Conservation (phyloP, 2,329 filamentous ascomycete species). For the Pseudocercospora crystallina region DNA sequence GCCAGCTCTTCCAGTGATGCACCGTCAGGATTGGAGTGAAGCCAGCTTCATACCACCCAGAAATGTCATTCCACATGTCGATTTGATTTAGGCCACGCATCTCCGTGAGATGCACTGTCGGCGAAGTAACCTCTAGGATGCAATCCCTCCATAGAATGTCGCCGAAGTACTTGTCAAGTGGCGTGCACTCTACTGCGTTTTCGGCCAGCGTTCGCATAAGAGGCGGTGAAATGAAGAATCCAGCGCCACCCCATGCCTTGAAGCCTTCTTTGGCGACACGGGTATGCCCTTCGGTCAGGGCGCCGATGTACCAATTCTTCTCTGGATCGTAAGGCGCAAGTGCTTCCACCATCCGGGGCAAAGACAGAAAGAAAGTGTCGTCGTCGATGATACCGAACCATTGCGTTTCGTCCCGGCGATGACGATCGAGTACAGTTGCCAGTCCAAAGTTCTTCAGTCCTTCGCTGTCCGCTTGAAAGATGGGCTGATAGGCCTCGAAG, state of each 20-base stretch:
- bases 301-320: constrained; percentile 28
- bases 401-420: constrained; percentile 18
- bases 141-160: constrained; percentile 31
- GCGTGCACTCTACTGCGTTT: constrained; percentile 23
- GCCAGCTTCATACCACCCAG: constrained; percentile 32
- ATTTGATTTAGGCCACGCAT: constrained; percentile 30
- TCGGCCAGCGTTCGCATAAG: constrained; percentile 27
- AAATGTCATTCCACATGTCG: constrained; percentile 29
- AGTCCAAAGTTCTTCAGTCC: constrained; percentile 30
- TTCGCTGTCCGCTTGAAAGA: constrained; percentile 21
- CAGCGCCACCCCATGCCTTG: constrained; percentile 33
- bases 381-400: constrained; percentile 33
- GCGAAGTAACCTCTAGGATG: constrained; percentile 27
- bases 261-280: constrained; percentile 29
- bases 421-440: constrained; percentile 22
- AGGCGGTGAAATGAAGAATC: constrained; percentile 30
- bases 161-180: constrained; percentile 25
- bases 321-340: constrained; percentile 23
- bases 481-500: constrained; percentile 24
- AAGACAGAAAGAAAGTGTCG: constrained; percentile 32
- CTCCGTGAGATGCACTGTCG: constrained; percentile 28
- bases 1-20: constrained; percentile 34
- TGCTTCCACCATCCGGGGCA: constrained; percentile 23
- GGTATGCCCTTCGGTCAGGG: constrained; percentile 28
- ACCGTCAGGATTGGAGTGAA: constrained; percentile 26